Percentiles rank a stretch among this genome's conserved stretches.
Conservation (phyloP, 2,329 filamentous ascomycete species). For the Hypoxylon sp. region DNA sequence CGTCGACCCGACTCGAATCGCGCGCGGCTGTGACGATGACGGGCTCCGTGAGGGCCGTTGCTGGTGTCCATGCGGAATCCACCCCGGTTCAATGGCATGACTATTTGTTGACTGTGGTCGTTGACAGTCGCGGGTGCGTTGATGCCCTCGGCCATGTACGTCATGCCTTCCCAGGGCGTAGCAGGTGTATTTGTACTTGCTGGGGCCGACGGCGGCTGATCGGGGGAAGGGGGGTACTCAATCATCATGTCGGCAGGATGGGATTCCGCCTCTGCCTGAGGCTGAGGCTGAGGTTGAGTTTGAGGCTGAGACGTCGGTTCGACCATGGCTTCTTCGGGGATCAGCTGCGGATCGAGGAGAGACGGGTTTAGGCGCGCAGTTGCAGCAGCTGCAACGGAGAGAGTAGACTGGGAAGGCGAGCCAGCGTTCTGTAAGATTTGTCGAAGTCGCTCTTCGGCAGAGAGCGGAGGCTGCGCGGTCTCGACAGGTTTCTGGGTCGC, state of each 20-base stretch:
- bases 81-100: conserved; percentile 50
- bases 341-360: conserved; percentile 61
- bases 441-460: conserved; percentile 60
- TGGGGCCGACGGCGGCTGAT: conserved; percentile 22
- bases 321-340: conserved; percentile 33
- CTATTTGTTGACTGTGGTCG: conserved; percentile 42
- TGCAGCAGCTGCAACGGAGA: conserved; percentile 65
- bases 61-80: conserved; percentile 63
- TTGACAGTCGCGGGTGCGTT: conserved; percentile 44
- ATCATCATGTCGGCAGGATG: conserved; percentile 42
- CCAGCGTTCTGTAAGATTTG: conserved; percentile 51
- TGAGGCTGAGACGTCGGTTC: conserved; percentile 29
- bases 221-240: conserved; percentile 38
- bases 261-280: background rate
- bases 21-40: conserved; percentile 62
- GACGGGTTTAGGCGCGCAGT: conserved; percentile 63
- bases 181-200: conserved; percentile 20
- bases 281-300: background rate
- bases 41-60: conserved; percentile 54
- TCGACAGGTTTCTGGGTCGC: conserved; percentile 18
- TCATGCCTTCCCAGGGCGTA: conserved; percentile 44
- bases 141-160: conserved; percentile 44
- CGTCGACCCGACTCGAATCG: conserved; percentile 65
- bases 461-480: conserved; percentile 47
- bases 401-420: conserved; percentile 55